Evolutionary conservation across 2,329 filamentous ascomycete species (phyloP), one percentile per base, ranked within the genome.

Genomic region (Ascomycota sp.): DNA sequence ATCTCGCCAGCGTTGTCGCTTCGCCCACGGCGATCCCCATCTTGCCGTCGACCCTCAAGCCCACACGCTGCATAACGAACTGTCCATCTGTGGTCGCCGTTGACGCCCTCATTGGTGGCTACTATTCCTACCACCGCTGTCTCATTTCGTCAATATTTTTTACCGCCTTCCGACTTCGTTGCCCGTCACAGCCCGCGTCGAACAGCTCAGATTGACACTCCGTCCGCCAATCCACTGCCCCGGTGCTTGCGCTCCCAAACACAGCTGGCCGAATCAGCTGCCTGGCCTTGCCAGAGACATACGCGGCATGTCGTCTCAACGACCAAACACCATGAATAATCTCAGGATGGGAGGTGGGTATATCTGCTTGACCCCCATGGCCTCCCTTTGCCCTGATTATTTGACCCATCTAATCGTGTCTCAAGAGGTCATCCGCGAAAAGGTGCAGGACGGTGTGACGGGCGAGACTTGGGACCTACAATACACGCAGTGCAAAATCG

Each of bases 401-500:
- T 35, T 35, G 30, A 35, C 44, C 50, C 41, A 46, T 39, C 8
- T 2, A 32, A 23, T 36, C 38, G 40, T 3, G 10, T 22, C 5
- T 35, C 19, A 48, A 95, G 89, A 98, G 67, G 79, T 95, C 40
- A 82, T 98, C 52, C 83, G 83, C 53, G 89, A 98, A 61, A 95
- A 93, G 63, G 89, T 98, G 42, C 89, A 98, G 56, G 89, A 98
- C 65, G 89, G 89, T 51, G 64, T 93, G 41, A 98, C 89, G 10
- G 89, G 89, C 45, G 89, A 98, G 55, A 92, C 83, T 46, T 77
- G 81, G 55, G 89, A 98, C 47, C 73, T 98, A 59, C 82, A 92
- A 53, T 98, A 98, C 57, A 95, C 89, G 33, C 89, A 95, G 53
- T 95, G 86, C 65, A 98, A 98, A 63, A 95, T 98, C 47, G 89